Conservation (phyloP, 192 early-diverging fungal genomes). For the Endogone sp. region DNA sequence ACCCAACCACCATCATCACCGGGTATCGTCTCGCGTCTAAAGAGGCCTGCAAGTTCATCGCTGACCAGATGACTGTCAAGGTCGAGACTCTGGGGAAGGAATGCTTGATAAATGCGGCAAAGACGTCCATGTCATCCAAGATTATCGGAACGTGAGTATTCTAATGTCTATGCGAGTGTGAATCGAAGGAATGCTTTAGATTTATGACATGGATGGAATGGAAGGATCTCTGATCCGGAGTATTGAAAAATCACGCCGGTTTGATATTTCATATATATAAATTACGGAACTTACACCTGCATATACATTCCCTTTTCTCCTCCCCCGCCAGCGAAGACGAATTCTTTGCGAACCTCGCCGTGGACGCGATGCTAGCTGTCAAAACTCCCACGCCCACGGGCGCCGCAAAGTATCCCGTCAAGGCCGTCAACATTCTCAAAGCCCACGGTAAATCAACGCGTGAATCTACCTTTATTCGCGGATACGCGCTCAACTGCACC, state of each 20-base stretch:
- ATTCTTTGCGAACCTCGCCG: conserved; percentile 94
- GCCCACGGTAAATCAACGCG: conserved; percentile 91
- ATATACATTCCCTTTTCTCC: not conserved
- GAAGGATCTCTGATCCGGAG: not conserved
- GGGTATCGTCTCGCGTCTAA: conserved; percentile 96
- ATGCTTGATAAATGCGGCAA: conserved; percentile 93
- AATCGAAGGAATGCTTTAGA: too few relatives aligned
- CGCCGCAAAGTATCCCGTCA: conserved; percentile 92
- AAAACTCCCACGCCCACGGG: conserved; percentile 81
- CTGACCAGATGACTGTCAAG: conserved; percentile 92
- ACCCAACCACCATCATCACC: conserved; percentile 98
- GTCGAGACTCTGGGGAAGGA: conserved; percentile 92
- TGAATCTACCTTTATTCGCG: conserved; percentile 85
- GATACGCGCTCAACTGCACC: conserved; percentile 98
- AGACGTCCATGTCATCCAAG: conserved; percentile 97
- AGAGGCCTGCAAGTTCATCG: conserved; percentile 98
- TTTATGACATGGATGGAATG: not conserved
- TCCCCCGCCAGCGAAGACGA: conserved; percentile 71
- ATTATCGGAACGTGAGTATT: conserved; percentile 87
- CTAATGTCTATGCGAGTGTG: not conserved
- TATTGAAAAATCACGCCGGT: too few relatives aligned
- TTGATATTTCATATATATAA: too few relatives aligned
- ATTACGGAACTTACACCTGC: too few relatives aligned
- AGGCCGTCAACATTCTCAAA: conserved; percentile 96
- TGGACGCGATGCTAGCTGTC: conserved; percentile 90